Conservation (phyloP, 805 yeast species). For the Yamadazyma scolyti region DNA sequence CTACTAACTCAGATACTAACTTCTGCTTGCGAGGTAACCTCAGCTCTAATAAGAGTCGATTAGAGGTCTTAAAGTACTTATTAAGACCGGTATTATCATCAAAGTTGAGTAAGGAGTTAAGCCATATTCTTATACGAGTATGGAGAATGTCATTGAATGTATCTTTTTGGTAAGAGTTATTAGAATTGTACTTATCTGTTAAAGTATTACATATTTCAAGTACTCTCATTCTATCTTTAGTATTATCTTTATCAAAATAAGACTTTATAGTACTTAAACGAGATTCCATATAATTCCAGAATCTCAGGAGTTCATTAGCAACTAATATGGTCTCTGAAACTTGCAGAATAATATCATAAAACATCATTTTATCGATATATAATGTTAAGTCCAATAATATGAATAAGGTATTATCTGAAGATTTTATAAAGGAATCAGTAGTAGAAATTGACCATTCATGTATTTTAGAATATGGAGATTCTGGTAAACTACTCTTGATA, state of each 20-base stretch:
- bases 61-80: slow-evolving; percentile 31
- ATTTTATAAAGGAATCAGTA: no score
- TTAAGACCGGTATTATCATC: slow-evolving; percentile 45
- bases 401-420: no score
- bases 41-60: slow-evolving; percentile 11
- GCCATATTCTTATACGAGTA: slow-evolving; percentile 30
- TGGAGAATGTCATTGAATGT: slow-evolving; percentile 36
- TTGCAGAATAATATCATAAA: no score
- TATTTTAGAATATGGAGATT: no score
- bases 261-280: slow-evolving; percentile 19
- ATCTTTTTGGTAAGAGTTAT: slow-evolving; percentile 32
- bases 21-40: no score
- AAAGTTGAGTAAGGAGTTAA: slow-evolving; percentile 28
- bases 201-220: slow-evolving; percentile 37
- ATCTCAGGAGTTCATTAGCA: slow-evolving; percentile 15
- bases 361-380: no score
- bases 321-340: no score
- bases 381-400: no score
- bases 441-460: no score
- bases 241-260: slow-evolving; percentile 22
- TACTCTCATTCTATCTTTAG: slow-evolving; percentile 34
- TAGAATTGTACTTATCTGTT: slow-evolving; percentile 26
- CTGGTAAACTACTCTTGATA: no score
- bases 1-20: slow-evolving; percentile 30
- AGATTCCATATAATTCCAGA: slow-evolving; percentile 38